A percentile compares a stretch with the other conserved stretches of the same genome.
These are phyloP conservation scores for Fusarium goolgardi DNA, from an alignment of 2,329 filamentous ascomycete genomes.

Conservation along the genomic window DNA sequence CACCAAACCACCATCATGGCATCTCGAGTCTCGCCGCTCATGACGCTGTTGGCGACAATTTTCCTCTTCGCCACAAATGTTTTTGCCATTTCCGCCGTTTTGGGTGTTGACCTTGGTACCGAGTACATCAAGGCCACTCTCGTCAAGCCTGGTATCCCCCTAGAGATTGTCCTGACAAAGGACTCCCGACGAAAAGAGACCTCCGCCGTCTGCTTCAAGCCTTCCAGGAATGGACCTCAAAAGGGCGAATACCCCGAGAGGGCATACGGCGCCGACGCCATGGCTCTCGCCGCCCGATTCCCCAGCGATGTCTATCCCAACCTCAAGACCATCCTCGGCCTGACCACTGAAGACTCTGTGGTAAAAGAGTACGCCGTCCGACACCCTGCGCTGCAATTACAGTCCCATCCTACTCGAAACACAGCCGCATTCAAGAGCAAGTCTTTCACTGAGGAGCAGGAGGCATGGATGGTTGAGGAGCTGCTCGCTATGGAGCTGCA, in stretches of 20 bases:
- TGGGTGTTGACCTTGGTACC: conserved; percentile 94
- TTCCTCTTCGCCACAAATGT: conserved; percentile 58
- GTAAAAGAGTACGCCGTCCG: conserved; percentile 77
- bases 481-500: conserved; percentile 95
- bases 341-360: conserved; percentile 69
- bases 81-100: conserved; percentile 74
- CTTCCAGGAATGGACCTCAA: conserved; percentile 72
- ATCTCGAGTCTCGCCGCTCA: conserved; percentile 52
- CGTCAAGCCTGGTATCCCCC: conserved; percentile 95
- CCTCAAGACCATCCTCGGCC: conserved; percentile 88
- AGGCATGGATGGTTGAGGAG: conserved; percentile 86
- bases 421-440: conserved; percentile 87
- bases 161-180: conserved; percentile 97
- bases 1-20: conserved; percentile 51
- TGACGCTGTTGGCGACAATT: conserved; percentile 54
- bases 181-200: conserved; percentile 97
- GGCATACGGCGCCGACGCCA: conserved; percentile 90
- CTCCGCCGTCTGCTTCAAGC: conserved; percentile 93
- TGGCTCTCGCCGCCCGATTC: conserved; percentile 87
- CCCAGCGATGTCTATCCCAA: conserved; percentile 95
- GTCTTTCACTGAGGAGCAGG: conserved; percentile 69
- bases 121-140: conserved; percentile 97
- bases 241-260: conserved; percentile 83
- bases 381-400: conserved; percentile 82
- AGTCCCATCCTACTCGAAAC: conserved; percentile 67